Conservation (phyloP, 108 stramenopile species). For the Epipyxis sp. region DNA sequence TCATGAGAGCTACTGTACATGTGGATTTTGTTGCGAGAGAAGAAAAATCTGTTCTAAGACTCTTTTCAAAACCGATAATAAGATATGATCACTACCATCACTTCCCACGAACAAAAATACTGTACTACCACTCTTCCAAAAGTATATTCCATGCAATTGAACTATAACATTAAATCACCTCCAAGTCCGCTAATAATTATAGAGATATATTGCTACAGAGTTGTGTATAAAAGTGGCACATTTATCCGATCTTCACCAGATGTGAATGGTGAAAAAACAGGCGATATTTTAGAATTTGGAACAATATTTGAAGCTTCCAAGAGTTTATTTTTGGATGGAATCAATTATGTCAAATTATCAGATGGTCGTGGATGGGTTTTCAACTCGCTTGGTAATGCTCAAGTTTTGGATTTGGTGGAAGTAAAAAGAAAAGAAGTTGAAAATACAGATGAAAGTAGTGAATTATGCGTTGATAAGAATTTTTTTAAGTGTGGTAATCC, state of each 20-base stretch:
- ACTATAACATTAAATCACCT: no score
- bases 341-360: background rate
- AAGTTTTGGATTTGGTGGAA: background rate
- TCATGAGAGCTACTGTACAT: no score
- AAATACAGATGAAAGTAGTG: no score
- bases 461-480: no score
- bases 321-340: background rate
- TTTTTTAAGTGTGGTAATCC: no score
- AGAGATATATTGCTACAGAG: background rate
- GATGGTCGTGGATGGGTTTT: background rate
- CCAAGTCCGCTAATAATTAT: background rate
- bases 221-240: background rate
- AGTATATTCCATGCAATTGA: no score
- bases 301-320: slow-evolving; percentile 1
- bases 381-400: background rate
- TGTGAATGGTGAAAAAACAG: background rate
- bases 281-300: background rate
- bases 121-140: no score
- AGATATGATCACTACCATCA: no score
- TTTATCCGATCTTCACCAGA: background rate
- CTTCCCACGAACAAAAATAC: no score
- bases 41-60: no score
- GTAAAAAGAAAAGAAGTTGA: background rate
- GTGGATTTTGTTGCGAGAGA: no score
- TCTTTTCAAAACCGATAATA: no score